phyloP scores from a whole-genome alignment of 805 yeast genomes.

The Nakazawaea ishiwadae region DNA sequence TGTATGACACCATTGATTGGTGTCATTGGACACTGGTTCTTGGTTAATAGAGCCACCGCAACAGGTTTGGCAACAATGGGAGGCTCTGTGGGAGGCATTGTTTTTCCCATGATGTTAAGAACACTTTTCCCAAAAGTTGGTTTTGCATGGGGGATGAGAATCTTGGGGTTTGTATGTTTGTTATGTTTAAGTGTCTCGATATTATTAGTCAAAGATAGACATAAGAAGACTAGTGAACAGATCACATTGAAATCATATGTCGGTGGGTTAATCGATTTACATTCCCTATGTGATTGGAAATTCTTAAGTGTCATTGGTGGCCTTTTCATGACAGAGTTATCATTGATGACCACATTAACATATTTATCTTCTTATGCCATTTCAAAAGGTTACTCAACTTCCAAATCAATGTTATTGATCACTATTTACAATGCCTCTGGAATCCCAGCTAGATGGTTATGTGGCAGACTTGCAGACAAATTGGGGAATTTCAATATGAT shows the following conservation, averaged over 20 bases:
- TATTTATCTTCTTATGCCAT: conserved; percentile 57
- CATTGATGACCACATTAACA: conserved; percentile 46
- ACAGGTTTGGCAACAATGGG: conserved; percentile 44
- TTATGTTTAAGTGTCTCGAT: conserved; percentile 29
- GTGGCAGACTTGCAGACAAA: conserved; percentile 39
- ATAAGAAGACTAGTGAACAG: neutral
- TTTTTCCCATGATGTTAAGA: conserved; percentile 43
- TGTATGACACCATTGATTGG: conserved; percentile 40
- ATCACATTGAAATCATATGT: neutral
- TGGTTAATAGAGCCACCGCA: conserved; percentile 37
- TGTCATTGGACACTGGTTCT: conserved; percentile 40
- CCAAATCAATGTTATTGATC: conserved; percentile 35
- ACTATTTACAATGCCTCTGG: conserved; percentile 41
- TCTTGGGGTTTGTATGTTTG: conserved; percentile 38
- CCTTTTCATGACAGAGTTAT: conserved; percentile 42
- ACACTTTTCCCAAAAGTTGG: conserved; percentile 37
- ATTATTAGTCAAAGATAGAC: conserved; percentile 31
- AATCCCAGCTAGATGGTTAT: conserved; percentile 40
- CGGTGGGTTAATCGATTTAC: conserved; percentile 30
- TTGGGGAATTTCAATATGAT: conserved; percentile 41
- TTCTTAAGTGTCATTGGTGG: conserved; percentile 38
- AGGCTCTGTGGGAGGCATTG: conserved; percentile 46
- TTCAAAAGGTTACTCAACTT: conserved; percentile 39
- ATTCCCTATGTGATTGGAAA: conserved; percentile 35
- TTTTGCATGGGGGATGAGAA: conserved; percentile 49